phyloP scores from a whole-genome alignment of 2,329 filamentous ascomycete species.

The Lecanicillium sp. region DNA sequence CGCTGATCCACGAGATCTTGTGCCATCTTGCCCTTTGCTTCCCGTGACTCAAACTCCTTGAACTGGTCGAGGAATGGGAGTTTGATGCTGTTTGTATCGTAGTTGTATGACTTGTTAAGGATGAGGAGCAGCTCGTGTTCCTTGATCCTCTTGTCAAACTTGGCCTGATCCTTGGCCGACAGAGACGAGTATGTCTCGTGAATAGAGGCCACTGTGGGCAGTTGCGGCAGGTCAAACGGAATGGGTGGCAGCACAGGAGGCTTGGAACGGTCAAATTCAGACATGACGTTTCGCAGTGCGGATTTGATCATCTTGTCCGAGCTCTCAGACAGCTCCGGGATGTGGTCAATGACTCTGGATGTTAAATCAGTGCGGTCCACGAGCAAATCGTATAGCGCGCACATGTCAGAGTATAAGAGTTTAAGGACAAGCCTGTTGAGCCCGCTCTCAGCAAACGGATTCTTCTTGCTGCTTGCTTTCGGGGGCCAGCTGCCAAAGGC shows the following conservation, averaged over 20 bases:
- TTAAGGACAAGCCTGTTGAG: slow-evolving; percentile 77
- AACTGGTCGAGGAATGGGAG: slow-evolving; percentile 63
- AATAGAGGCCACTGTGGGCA: slow-evolving; percentile 62
- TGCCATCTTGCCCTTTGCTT: slow-evolving; percentile 55
- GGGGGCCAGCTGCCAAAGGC: slow-evolving; percentile 73
- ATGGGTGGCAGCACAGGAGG: slow-evolving; percentile 87
- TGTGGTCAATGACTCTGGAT: slow-evolving; percentile 66
- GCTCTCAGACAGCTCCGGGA: slow-evolving; percentile 45
- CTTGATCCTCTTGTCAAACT: slow-evolving; percentile 65
- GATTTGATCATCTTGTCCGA: slow-evolving; percentile 54
- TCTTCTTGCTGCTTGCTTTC: slow-evolving; percentile 86
- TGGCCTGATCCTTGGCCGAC: slow-evolving; percentile 65
- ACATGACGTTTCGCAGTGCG: slow-evolving; percentile 70
- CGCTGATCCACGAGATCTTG: slow-evolving; percentile 65
- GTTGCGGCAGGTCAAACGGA: slow-evolving; percentile 77
- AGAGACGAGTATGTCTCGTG: slow-evolving; percentile 57
- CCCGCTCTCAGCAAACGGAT: slow-evolving; percentile 76
- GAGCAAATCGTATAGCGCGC: slow-evolving; percentile 78
- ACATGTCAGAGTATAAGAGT: slow-evolving; percentile 79
- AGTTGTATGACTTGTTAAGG: slow-evolving; percentile 75
- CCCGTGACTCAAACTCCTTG: slow-evolving; percentile 62
- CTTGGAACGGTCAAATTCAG: slow-evolving; percentile 81
- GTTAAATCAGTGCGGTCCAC: slow-evolving; percentile 75
- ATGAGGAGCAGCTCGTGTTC: slow-evolving; percentile 70
- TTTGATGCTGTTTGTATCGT: slow-evolving; percentile 52